phyloP scores from a whole-genome alignment of 345 rosid genomes.

The Hypericum androsaemum region DNA sequence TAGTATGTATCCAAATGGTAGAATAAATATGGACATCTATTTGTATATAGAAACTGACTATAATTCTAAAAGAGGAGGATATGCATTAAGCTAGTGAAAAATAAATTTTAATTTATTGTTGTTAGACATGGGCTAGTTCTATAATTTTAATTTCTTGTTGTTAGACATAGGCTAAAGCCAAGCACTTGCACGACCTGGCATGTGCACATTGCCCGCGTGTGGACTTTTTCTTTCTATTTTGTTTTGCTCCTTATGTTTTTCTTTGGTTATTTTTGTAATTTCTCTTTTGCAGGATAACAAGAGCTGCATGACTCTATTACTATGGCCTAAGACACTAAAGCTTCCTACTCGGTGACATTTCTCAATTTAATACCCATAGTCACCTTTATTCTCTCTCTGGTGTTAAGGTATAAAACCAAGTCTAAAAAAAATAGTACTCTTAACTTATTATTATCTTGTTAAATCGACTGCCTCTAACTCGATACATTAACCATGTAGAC shows the following conservation, averaged over 20 bases:
- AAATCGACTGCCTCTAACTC: neutral
- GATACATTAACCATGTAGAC: conserved; percentile 5
- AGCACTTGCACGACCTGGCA: too few species aligned
- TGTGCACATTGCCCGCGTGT: too few species aligned
- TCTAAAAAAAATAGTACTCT: neutral
- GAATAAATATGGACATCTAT: too few species aligned
- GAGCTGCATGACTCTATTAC: conserved; percentile 33
- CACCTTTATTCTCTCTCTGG: conserved; percentile 30
- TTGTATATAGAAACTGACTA: too few species aligned
- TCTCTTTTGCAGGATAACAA: conserved; percentile 38
- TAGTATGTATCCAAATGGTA: too few species aligned
- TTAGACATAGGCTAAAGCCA: too few species aligned
- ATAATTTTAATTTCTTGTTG: too few species aligned
- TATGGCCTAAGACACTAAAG: conserved; percentile 38
- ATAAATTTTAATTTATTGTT: too few species aligned
- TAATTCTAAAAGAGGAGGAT: too few species aligned
- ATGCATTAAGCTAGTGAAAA: too few species aligned
- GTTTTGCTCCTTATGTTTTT: neutral
- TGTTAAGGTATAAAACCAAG: conserved; percentile 21
- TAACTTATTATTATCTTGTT: neutral
- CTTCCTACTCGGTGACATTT: conserved; percentile 36
- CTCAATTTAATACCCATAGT: conserved; percentile 33
- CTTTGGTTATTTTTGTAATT: too few species aligned
- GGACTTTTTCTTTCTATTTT: neutral
- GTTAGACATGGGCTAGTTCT: too few species aligned